A percentile compares a stretch with the other conserved stretches of the same genome.
Conservation (phyloP, 1,284 basidiomycete species). For the Singerocomus rubriflavus region DNA sequence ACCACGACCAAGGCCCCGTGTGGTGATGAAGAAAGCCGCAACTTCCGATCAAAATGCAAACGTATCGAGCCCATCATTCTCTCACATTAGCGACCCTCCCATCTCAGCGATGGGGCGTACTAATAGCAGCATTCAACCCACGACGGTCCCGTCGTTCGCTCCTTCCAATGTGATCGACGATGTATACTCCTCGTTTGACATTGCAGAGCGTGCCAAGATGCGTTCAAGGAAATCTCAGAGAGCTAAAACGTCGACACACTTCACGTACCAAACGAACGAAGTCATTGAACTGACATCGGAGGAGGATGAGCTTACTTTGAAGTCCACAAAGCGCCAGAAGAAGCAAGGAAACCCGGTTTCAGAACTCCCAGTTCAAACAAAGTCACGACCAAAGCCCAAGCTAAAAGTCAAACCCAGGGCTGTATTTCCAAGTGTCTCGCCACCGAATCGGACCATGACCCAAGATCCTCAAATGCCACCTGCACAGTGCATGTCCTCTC, state of each 20-base stretch:
- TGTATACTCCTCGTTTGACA: constrained; percentile 30
- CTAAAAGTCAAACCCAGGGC: constrained; percentile 16
- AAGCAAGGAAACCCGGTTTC: constrained; percentile 15
- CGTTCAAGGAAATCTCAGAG: constrained; percentile 34
- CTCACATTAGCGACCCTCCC: constrained; percentile 26
- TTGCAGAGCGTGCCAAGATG: constrained; percentile 47
- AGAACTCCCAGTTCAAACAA: constrained; percentile 16
- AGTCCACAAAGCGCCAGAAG: constrained; percentile 29
- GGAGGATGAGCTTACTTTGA: constrained; percentile 29
- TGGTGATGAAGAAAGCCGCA: constrained; percentile 22
- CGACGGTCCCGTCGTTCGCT: constrained; percentile 4
- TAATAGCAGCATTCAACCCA: constrained; percentile 24
- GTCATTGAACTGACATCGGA: constrained; percentile 35
- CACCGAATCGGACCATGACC: background rate
- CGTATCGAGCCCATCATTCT: constrained; percentile 14
- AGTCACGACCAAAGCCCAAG: constrained; percentile 26
- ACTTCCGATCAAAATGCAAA: constrained; percentile 1
- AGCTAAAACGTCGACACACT: constrained; percentile 10
- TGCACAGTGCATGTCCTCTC: constrained; percentile 7
- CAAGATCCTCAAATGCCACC: background rate
- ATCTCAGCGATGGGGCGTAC: constrained; percentile 10
- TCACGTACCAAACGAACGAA: constrained; percentile 14
- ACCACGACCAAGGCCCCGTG: constrained; percentile 27
- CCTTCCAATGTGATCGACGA: constrained; percentile 17
- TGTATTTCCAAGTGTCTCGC: constrained; percentile 8